phyloP scores from a whole-genome alignment of 2,329 filamentous ascomycete genomes.

The Thelonectria blattea region DNA sequence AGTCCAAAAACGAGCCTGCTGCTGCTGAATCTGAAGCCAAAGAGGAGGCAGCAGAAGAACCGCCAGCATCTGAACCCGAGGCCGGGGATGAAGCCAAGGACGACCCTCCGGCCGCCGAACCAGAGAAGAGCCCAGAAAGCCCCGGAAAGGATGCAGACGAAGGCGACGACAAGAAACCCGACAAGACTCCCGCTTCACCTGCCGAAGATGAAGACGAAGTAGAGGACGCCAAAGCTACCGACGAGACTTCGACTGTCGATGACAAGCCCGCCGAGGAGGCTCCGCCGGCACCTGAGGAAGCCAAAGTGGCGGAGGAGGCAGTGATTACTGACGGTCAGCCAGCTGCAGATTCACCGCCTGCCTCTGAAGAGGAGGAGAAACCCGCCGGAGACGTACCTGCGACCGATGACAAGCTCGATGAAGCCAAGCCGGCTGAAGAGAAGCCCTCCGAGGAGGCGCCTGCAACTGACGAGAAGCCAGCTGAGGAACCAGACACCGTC shows the following conservation, averaged over 20 bases:
- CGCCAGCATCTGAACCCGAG: neutral
- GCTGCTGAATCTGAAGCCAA: neutral
- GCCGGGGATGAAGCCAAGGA: neutral
- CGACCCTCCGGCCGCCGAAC: neutral
- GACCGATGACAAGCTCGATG: too few relatives aligned
- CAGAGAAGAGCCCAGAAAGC: slow-evolving; percentile 8
- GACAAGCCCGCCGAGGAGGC: slow-evolving; percentile 12
- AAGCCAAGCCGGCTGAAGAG: neutral
- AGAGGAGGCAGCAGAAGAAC: neutral
- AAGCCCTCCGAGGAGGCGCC: slow-evolving; percentile 17
- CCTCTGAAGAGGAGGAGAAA: slow-evolving; percentile 18
- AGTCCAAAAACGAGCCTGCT: slow-evolving; percentile 1
- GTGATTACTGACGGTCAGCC: slow-evolving; percentile 11
- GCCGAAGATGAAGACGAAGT: neutral
- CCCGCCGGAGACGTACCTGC: slow-evolving; percentile 18
- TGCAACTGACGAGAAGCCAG: slow-evolving; percentile 19
- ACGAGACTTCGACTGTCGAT: slow-evolving; percentile 8
- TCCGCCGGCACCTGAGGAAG: slow-evolving; percentile 7
- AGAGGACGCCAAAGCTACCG: neutral
- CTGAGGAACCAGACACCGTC: slow-evolving; percentile 17
- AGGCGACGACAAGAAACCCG: slow-evolving; percentile 7
- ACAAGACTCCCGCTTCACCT: neutral
- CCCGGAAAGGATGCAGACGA: neutral
- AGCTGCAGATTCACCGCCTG: slow-evolving; percentile 16
- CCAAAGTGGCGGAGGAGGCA: slow-evolving; percentile 11